Evolutionary conservation across 2,329 filamentous ascomycete species (phyloP).

Genomic region (Xylariaceae sp.): DNA sequence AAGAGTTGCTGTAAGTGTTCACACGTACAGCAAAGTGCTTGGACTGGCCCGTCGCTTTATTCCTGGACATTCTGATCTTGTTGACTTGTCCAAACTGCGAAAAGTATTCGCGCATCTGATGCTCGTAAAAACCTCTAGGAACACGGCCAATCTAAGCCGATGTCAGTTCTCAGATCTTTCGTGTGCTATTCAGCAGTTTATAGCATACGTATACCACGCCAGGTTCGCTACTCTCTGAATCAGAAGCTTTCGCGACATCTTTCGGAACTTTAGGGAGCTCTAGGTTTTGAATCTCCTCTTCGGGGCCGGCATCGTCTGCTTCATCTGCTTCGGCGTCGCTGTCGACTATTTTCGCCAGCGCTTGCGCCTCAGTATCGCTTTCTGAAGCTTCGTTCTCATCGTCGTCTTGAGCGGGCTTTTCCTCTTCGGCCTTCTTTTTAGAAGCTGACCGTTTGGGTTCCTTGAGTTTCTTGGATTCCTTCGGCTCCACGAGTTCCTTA

Average conservation of each 20-base stretch:
- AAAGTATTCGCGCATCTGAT: conserved; percentile 92
- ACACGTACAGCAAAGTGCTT: conserved; percentile 71
- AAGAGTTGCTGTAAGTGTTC: not conserved
- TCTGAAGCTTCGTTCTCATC: conserved; percentile 32
- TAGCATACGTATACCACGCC: conserved; percentile 75
- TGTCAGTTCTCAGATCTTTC: not conserved
- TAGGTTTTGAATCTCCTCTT: conserved; percentile 47
- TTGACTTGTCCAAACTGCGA: conserved; percentile 84
- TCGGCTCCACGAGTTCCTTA: conserved; percentile 11
- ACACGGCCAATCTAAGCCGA: conserved; percentile 81
- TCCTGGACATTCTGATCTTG: conserved; percentile 69
- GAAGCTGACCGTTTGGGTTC: conserved; percentile 24
- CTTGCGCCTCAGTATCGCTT: conserved; percentile 41
- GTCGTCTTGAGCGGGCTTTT: conserved; percentile 25
- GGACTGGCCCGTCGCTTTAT: conserved; percentile 83
- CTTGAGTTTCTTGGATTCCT: conserved; percentile 21
- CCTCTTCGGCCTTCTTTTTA: conserved; percentile 28
- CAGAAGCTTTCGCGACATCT: conserved; percentile 39
- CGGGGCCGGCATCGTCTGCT: conserved; percentile 33
- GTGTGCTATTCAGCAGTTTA: not conserved
- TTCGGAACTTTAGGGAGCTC: conserved; percentile 48
- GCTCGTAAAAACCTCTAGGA: conserved; percentile 88
- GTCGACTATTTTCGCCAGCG: conserved; percentile 45
- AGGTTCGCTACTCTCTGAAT: conserved; percentile 46
- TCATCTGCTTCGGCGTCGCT: conserved; percentile 42